A percentile compares a stretch with the other conserved stretches of the same genome.
Evolutionary conservation across 2,329 filamentous ascomycete species (phyloP).

Genomic region (Botrytis galanthina): DNA sequence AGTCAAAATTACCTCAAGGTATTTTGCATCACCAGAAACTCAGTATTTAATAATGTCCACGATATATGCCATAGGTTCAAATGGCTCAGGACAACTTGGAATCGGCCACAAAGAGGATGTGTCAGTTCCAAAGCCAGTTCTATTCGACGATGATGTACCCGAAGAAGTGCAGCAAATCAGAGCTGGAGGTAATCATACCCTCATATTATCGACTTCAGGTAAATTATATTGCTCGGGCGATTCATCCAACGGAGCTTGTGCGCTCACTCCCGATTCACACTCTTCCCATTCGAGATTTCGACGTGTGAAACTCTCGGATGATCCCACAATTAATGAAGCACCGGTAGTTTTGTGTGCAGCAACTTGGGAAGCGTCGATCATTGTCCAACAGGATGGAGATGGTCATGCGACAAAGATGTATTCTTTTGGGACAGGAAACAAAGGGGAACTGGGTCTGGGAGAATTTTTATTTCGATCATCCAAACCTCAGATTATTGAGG

Average conservation of each 20-base stretch:
- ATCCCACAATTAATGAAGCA: slow-evolving; percentile 32
- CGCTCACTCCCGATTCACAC: slow-evolving; percentile 33
- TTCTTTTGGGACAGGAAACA: slow-evolving; percentile 63
- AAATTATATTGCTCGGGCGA: slow-evolving; percentile 66
- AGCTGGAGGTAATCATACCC: slow-evolving; percentile 84
- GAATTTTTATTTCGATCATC: slow-evolving; percentile 49
- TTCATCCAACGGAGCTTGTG: slow-evolving; percentile 54
- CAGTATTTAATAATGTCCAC: slow-evolving; percentile 45
- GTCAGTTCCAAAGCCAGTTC: slow-evolving; percentile 59
- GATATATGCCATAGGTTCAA: slow-evolving; percentile 71
- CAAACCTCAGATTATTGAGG: slow-evolving; percentile 49
- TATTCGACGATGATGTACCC: slow-evolving; percentile 48
- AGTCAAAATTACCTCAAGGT: not conserved
- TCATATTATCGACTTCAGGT: slow-evolving; percentile 65
- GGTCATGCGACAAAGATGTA: slow-evolving; percentile 52
- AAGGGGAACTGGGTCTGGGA: slow-evolving; percentile 71
- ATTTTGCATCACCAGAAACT: not conserved
- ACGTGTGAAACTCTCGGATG: slow-evolving; percentile 27
- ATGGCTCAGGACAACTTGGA: slow-evolving; percentile 72
- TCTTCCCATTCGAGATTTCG: slow-evolving; percentile 26
- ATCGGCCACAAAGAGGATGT: slow-evolving; percentile 70
- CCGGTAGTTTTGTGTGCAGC: slow-evolving; percentile 56
- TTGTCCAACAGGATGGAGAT: slow-evolving; percentile 51
- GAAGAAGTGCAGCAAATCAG: slow-evolving; percentile 39
- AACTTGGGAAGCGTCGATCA: slow-evolving; percentile 73